A percentile compares a stretch with the other conserved stretches of the same genome.
Conservation (phyloP, 2,329 filamentous ascomycete species). For the Curvularia hawaiiensis region DNA sequence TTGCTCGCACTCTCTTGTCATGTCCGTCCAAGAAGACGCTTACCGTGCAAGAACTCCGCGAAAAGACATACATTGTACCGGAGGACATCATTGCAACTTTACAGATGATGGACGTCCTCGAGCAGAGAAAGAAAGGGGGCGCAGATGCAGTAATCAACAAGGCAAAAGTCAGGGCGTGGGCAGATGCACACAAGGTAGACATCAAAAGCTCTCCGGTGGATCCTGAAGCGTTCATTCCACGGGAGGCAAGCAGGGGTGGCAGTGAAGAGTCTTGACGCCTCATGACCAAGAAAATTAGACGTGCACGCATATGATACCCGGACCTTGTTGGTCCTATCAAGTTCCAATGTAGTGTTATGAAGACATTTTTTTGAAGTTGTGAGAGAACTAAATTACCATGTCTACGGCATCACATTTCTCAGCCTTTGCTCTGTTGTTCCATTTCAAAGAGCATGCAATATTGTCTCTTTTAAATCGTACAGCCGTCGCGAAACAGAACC, state of each 20-base stretch:
- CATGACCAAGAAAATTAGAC: not conserved
- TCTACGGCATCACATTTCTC: not conserved
- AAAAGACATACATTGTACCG: conserved; percentile 78
- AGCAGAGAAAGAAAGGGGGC: conserved; percentile 57
- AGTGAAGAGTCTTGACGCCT: conserved; percentile 10
- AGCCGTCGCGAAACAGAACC: too few species aligned
- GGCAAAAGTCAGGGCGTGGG: conserved; percentile 69
- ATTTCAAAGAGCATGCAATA: not conserved
- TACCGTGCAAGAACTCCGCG: conserved; percentile 73
- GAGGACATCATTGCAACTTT: conserved; percentile 84
- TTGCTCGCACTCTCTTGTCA: conserved; percentile 69
- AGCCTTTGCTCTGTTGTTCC: not conserved
- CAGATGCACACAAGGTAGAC: conserved; percentile 64
- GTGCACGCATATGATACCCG: conserved; percentile 2
- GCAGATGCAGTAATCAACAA: conserved; percentile 60
- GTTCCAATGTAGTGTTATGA: not conserved
- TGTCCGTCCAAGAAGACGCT: conserved; percentile 57
- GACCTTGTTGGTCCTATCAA: not conserved
- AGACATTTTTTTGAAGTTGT: not conserved
- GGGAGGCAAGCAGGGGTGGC: conserved; percentile 48
- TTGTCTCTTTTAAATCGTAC: not conserved
- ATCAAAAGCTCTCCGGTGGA: conserved; percentile 68
- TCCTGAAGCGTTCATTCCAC: conserved; percentile 74
- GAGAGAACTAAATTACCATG: not conserved
- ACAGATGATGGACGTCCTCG: conserved; percentile 77